Percentiles rank a stretch among this genome's conserved stretches.
phyloP scores from a whole-genome alignment of 169 alveolate species.

The Plasmodium cynomolgi region DNA sequence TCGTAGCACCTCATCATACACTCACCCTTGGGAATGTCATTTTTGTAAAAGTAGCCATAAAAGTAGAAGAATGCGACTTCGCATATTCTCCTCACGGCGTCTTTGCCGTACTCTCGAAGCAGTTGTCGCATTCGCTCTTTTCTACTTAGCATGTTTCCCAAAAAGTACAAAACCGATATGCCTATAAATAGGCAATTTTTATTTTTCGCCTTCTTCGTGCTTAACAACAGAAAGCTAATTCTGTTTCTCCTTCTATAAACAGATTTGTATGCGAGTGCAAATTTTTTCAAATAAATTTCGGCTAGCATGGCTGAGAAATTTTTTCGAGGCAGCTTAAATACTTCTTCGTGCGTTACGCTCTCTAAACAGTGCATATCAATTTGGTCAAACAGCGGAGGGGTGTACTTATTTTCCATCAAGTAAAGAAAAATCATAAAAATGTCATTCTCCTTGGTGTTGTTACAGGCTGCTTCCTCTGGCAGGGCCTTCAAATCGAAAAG shows the following conservation, averaged over 20 bases:
- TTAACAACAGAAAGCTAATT: conserved; percentile 51
- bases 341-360: conserved; percentile 10
- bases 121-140: conserved; percentile 3
- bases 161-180: conserved; percentile 34
- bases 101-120: conserved; percentile 22
- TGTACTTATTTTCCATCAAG: conserved; percentile 30
- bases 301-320: conserved; percentile 8
- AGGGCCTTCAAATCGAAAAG: conserved; percentile 6
- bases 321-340: conserved; percentile 1
- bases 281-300: conserved; percentile 30
- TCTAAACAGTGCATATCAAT: not conserved
- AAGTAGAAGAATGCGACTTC: conserved; percentile 49
- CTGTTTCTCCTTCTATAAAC: not conserved
- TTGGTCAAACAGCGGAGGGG: not conserved
- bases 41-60: conserved; percentile 58
- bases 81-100: conserved; percentile 20
- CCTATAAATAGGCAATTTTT: conserved; percentile 52
- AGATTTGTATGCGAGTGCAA: conserved; percentile 35
- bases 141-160: conserved; percentile 11
- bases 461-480: not conserved
- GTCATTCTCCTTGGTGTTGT: conserved; percentile 17
- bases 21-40: conserved; percentile 13
- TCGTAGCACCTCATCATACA: conserved; percentile 27
- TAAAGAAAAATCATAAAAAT: conserved; percentile 42
- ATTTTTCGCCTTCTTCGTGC: conserved; percentile 32